Conservation (phyloP, 768 basidiomycete genomes). For the Leccinum sublutescens region DNA sequence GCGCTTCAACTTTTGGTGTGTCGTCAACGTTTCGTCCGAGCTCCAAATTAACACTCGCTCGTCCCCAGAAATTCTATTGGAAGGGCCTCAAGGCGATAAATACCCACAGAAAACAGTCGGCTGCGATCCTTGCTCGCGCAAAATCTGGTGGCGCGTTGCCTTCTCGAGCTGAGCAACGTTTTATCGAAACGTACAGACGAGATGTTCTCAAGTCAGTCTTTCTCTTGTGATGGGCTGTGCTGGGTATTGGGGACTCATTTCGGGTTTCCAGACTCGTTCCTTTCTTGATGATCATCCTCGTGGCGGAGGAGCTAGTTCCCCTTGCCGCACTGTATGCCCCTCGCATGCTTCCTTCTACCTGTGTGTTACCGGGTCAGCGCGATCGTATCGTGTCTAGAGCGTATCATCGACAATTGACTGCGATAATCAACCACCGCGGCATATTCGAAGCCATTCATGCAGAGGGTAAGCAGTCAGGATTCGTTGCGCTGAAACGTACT, state of each 20-base stretch:
- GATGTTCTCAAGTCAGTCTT: slow-evolving; percentile 67
- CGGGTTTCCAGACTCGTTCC: slow-evolving; percentile 55
- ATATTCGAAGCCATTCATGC: slow-evolving; percentile 35
- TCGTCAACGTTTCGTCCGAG: not conserved
- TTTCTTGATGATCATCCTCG: slow-evolving; percentile 68
- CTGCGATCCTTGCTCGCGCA: slow-evolving; percentile 54
- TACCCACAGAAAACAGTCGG: slow-evolving; percentile 54
- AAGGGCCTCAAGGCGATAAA: slow-evolving; percentile 72
- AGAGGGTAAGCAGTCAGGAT: slow-evolving; percentile 35
- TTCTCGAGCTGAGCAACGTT: slow-evolving; percentile 65
- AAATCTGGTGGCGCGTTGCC: slow-evolving; percentile 58
- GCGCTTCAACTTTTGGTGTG: slow-evolving; percentile 47
- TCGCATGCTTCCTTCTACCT: slow-evolving; percentile 81
- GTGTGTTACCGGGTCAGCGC: slow-evolving; percentile 78
- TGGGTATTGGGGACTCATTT: slow-evolving; percentile 6
- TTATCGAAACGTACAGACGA: slow-evolving; percentile 61
- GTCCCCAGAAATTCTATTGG: slow-evolving; percentile 76
- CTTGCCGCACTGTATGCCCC: slow-evolving; percentile 85
- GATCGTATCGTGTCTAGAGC: slow-evolving; percentile 58
- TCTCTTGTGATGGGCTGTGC: not conserved
- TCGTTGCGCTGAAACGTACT: slow-evolving; percentile 14
- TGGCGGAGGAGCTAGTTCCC: slow-evolving; percentile 81
- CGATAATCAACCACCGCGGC: slow-evolving; percentile 36
- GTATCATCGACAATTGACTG: slow-evolving; percentile 44
- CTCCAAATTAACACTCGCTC: not conserved